A percentile compares a stretch with the other conserved stretches of the same genome.
Evolutionary conservation across 768 basidiomycete species (phyloP).

Genomic region (Rhodocollybia butyracea): DNA sequence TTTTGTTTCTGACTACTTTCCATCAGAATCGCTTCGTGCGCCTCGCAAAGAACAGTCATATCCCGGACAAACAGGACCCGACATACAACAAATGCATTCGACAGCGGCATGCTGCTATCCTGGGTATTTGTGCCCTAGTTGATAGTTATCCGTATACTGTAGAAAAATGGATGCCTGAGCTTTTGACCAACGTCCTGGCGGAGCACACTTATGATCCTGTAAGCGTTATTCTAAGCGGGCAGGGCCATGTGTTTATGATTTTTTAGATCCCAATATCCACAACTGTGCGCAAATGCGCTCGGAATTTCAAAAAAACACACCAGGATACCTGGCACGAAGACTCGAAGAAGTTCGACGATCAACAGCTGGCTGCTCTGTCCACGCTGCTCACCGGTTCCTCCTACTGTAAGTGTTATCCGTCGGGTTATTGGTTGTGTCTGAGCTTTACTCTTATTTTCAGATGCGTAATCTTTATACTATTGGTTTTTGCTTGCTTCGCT

Average conservation of each 20-base stretch:
- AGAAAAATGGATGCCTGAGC: conserved; percentile 89
- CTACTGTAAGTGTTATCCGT: conserved; percentile 52
- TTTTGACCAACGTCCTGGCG: conserved; percentile 74
- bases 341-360: conserved; percentile 79
- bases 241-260: not conserved
- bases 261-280: conserved; percentile 84
- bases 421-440: too few relatives aligned
- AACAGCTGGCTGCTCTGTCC: conserved; percentile 78
- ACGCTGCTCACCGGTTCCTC: conserved; percentile 85
- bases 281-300: conserved; percentile 76
- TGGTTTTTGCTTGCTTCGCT: too few relatives aligned
- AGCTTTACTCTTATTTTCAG: not conserved
- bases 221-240: conserved; percentile 17
- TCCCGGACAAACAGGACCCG: conserved; percentile 62
- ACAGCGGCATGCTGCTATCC: conserved; percentile 84
- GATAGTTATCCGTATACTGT: conserved; percentile 96
- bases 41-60: conserved; percentile 62
- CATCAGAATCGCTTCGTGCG: conserved; percentile 73
- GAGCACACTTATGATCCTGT: conserved; percentile 88
- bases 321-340: conserved; percentile 92
- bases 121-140: conserved; percentile 91
- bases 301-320: conserved; percentile 78
- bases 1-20: not conserved
- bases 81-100: conserved; percentile 70
- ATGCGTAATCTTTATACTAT: conserved; percentile 14